Conservation (phyloP, 768 basidiomycete genomes). For the Phanerodontia chrysosporium region DNA sequence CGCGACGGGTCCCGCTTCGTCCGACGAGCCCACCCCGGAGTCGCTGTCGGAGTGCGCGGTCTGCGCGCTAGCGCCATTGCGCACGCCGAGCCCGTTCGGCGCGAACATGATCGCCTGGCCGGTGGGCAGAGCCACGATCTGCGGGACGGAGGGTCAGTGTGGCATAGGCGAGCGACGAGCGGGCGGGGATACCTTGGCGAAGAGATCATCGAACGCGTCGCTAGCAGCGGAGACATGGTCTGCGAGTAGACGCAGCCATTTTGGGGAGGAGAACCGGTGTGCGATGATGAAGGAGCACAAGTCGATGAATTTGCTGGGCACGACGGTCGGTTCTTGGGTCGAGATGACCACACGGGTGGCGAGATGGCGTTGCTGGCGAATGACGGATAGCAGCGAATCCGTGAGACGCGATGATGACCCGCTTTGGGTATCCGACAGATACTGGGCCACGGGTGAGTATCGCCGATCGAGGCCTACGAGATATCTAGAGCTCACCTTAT, state of each 20-base stretch:
- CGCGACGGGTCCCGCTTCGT: neutral
- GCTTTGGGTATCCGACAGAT: slow-evolving; percentile 44
- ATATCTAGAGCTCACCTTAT: slow-evolving; percentile 45
- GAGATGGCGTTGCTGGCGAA: slow-evolving; percentile 68
- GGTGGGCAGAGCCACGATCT: slow-evolving; percentile 38
- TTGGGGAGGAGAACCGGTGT: slow-evolving; percentile 71
- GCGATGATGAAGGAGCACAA: slow-evolving; percentile 60
- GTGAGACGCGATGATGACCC: slow-evolving; percentile 47
- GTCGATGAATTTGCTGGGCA: slow-evolving; percentile 64
- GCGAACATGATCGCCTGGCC: slow-evolving; percentile 72
- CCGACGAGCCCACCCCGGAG: neutral
- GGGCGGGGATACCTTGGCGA: slow-evolving; percentile 45
- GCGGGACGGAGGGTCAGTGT: neutral
- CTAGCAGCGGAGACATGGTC: slow-evolving; percentile 59
- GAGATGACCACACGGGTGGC: slow-evolving; percentile 71
- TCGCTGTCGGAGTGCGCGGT: neutral
- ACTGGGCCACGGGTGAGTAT: slow-evolving; percentile 36
- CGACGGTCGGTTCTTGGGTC: slow-evolving; percentile 76
- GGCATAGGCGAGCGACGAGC: neutral
- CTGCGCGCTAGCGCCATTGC: neutral
- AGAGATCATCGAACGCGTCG: slow-evolving; percentile 63
- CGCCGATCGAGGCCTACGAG: no score
- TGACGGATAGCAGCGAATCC: slow-evolving; percentile 51
- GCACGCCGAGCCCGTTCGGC: slow-evolving; percentile 41
- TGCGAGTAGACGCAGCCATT: slow-evolving; percentile 68